Conservation (phyloP, 306 rosid genomes). For the Gleditsia sinensis region DNA sequence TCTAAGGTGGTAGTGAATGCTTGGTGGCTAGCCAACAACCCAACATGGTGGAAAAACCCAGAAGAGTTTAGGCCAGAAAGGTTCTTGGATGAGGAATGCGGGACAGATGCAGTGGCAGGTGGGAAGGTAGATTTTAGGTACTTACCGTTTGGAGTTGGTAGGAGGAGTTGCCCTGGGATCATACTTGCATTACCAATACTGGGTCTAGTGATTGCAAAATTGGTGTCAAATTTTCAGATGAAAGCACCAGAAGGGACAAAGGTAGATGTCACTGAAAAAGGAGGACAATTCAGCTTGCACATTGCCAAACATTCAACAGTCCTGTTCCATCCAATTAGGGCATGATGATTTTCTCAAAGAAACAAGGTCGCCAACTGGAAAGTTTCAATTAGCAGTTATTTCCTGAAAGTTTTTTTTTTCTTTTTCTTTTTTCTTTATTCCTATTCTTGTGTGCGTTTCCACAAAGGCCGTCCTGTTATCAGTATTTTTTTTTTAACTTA, state of each 20-base stretch:
- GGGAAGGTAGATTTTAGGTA: conserved; percentile 75
- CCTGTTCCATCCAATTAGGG: conserved; percentile 36
- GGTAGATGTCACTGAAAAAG: conserved; percentile 72
- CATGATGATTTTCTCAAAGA: not conserved
- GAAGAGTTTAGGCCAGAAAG: conserved; percentile 82
- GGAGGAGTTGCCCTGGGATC: conserved; percentile 90
- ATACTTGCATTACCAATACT: conserved; percentile 83
- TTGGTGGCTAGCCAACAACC: conserved; percentile 91
- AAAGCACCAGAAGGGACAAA: conserved; percentile 46
- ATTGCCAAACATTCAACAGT: conserved; percentile 73
- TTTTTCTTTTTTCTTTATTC: not conserved
- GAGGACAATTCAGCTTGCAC: conserved; percentile 82
- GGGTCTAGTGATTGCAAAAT: conserved; percentile 61
- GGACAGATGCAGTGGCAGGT: conserved; percentile 61
- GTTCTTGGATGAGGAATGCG: conserved; percentile 69
- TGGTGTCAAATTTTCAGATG: conserved; percentile 68
- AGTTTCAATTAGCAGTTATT: not conserved
- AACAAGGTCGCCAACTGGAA: not conserved
- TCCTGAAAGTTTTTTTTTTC: too few relatives aligned
- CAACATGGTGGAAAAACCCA: conserved; percentile 73
- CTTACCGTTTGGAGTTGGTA: conserved; percentile 82
- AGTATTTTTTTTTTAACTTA: not conserved
- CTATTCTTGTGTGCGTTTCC: not conserved
- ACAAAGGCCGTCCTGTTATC: not conserved
- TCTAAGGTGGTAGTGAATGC: conserved; percentile 86